These are phyloP conservation scores for Pulveroboletus sp. DNA, from an alignment of 768 basidiomycete species.

Conservation along the genomic window DNA sequence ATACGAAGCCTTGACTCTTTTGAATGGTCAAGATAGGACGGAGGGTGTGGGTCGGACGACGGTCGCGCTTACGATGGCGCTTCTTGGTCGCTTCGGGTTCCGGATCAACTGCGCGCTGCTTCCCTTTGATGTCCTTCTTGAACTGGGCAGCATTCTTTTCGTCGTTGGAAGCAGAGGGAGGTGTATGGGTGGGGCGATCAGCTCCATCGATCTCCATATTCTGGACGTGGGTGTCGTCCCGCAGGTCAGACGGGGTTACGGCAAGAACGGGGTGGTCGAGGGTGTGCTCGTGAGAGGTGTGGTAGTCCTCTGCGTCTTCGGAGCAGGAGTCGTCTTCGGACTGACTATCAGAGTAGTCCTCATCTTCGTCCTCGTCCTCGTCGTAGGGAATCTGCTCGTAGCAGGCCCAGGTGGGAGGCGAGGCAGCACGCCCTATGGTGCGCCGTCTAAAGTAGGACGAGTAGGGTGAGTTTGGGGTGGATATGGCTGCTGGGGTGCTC, in stretches of 20 bases:
- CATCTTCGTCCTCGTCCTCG: constrained; percentile 57
- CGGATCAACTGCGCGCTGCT: constrained; percentile 72
- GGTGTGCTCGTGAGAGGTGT: constrained; percentile 22
- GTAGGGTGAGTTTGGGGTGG: constrained; percentile 21
- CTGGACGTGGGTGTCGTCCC: constrained; percentile 41
- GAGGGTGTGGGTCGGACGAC: constrained; percentile 54
- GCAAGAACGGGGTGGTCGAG: constrained; percentile 28
- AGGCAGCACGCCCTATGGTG: constrained; percentile 73
- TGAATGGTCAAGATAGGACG: constrained; percentile 85
- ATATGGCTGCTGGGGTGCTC: constrained; percentile 24
- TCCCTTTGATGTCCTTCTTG: constrained; percentile 69
- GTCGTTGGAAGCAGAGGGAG: constrained; percentile 13
- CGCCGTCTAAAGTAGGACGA: constrained; percentile 52
- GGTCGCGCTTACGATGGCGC: constrained; percentile 50
- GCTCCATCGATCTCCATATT: constrained; percentile 52
- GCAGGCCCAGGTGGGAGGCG: constrained; percentile 85
- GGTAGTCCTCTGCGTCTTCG: constrained; percentile 69
- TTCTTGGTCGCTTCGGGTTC: constrained; percentile 49
- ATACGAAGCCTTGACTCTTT: constrained; percentile 82
- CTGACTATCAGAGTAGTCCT: constrained; percentile 51
- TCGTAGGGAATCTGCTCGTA: constrained; percentile 83
- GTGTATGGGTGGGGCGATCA: constrained; percentile 23
- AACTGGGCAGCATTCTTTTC: constrained; percentile 37
- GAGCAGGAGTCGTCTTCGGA: constrained; percentile 59
- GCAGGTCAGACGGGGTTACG: constrained; percentile 22